phyloP scores from a whole-genome alignment of 345 rosid species.

The Schrenkiella parvula region DNA sequence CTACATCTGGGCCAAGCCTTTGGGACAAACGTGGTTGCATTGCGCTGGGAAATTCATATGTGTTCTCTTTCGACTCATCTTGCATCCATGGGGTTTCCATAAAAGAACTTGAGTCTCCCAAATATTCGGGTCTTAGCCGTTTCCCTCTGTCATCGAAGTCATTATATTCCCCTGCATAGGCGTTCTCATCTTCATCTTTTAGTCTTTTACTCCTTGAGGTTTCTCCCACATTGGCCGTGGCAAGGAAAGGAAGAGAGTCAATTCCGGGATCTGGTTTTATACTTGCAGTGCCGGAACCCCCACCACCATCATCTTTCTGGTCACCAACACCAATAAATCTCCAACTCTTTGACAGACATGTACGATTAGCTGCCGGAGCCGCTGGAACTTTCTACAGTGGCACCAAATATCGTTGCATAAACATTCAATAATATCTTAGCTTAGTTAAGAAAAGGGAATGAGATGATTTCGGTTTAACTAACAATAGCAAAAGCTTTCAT shows the following conservation, averaged over 20 bases:
- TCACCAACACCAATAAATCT: slow-evolving; percentile 26
- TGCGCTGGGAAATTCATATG: slow-evolving; percentile 29
- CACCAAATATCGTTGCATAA: slow-evolving; percentile 1
- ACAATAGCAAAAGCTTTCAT: too few relatives aligned
- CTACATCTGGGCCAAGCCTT: slow-evolving; percentile 41
- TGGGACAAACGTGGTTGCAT: slow-evolving; percentile 42
- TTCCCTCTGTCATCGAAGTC: slow-evolving; percentile 47
- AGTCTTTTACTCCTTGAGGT: slow-evolving; percentile 58
- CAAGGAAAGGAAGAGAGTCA: slow-evolving; percentile 32
- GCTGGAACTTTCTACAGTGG: slow-evolving; percentile 16
- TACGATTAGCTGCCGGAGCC: background rate
- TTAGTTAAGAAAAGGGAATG: background rate
- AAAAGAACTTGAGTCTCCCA: slow-evolving; percentile 42
- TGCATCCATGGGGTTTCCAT: slow-evolving; percentile 42
- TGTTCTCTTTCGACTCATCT: slow-evolving; percentile 32
- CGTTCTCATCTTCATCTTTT: slow-evolving; percentile 49
- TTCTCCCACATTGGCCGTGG: slow-evolving; percentile 33
- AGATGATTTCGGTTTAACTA: background rate
- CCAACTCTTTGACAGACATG: slow-evolving; percentile 26
- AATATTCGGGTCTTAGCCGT: slow-evolving; percentile 51
- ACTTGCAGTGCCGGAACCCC: slow-evolving; percentile 24
- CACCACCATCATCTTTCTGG: slow-evolving; percentile 21
- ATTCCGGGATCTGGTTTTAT: slow-evolving; percentile 37
- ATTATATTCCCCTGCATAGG: slow-evolving; percentile 18
- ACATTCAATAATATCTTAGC: background rate